These are phyloP conservation scores for Umbelopsis isabellina DNA, from an alignment of 192 early-diverging fungal species.

Conservation along the genomic window DNA sequence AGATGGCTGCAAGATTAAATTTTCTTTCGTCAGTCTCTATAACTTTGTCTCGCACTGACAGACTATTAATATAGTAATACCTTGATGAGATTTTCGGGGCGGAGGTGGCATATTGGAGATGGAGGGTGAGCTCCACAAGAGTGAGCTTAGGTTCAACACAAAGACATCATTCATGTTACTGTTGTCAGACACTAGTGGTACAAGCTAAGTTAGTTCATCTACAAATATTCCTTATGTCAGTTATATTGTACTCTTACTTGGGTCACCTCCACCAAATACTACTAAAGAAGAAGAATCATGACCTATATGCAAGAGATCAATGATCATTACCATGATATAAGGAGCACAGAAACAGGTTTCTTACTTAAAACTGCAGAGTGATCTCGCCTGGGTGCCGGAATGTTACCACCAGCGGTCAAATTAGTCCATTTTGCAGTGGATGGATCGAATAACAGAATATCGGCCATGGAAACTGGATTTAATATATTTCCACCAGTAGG, in stretches of 20 bases:
- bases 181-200: conserved; percentile 8
- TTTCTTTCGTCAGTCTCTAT: background rate
- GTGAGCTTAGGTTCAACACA: conserved; percentile 24
- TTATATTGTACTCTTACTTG: background rate
- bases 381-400: conserved; percentile 35
- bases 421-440: conserved; percentile 26
- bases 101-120: conserved; percentile 29
- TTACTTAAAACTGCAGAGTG: conserved; percentile 39
- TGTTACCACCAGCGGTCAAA: conserved; percentile 38
- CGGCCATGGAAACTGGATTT: conserved; percentile 34
- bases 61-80: background rate
- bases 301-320: conserved; percentile 10
- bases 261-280: conserved; percentile 33
- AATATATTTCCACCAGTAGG: conserved; percentile 25
- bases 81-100: conserved; percentile 38
- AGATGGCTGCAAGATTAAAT: conserved; percentile 16
- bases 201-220: background rate
- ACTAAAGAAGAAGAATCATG: conserved; percentile 26
- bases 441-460: conserved; percentile 28
- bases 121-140: conserved; percentile 33
- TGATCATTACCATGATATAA: background rate
- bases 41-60: background rate
- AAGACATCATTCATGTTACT: conserved; percentile 33
- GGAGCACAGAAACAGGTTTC: background rate
- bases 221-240: background rate